phyloP scores from a whole-genome alignment of 495 filamentous ascomycete genomes.

The Trichoderma reesei region DNA sequence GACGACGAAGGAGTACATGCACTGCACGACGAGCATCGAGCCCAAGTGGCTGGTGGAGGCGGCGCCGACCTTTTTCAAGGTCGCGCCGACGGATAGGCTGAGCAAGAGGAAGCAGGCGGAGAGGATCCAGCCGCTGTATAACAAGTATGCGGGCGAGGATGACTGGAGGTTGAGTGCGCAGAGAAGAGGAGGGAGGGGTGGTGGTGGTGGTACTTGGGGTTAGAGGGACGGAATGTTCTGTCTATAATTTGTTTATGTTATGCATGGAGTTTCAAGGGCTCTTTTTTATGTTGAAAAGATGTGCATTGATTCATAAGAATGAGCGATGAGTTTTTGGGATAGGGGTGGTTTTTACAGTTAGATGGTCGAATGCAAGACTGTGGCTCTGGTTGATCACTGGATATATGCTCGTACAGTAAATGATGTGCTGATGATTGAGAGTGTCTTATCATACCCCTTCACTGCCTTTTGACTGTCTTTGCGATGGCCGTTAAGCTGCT shows the following conservation, averaged over 20 bases:
- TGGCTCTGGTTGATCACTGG: no score
- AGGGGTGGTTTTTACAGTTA: no score
- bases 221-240: conserved; percentile 21
- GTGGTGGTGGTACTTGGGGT: conserved; percentile 89
- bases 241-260: no score
- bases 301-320: no score
- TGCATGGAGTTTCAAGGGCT: neutral
- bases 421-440: no score
- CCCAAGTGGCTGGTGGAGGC: conserved; percentile 88
- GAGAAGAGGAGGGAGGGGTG: conserved; percentile 76
- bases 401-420: no score
- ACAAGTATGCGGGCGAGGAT: conserved; percentile 75
- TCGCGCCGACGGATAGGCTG: conserved; percentile 78
- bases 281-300: neutral
- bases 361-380: no score
- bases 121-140: conserved; percentile 88
- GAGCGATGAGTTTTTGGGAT: no score
- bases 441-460: no score
- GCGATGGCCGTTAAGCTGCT: no score
- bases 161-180: conserved; percentile 92
- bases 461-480: no score
- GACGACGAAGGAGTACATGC: conserved; percentile 97
- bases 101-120: conserved; percentile 91
- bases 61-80: conserved; percentile 96
- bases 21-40: conserved; percentile 81